These are phyloP conservation scores for Lycium ferocissimum DNA, from an alignment of 257 asterid genomes.

Conservation along the genomic window DNA sequence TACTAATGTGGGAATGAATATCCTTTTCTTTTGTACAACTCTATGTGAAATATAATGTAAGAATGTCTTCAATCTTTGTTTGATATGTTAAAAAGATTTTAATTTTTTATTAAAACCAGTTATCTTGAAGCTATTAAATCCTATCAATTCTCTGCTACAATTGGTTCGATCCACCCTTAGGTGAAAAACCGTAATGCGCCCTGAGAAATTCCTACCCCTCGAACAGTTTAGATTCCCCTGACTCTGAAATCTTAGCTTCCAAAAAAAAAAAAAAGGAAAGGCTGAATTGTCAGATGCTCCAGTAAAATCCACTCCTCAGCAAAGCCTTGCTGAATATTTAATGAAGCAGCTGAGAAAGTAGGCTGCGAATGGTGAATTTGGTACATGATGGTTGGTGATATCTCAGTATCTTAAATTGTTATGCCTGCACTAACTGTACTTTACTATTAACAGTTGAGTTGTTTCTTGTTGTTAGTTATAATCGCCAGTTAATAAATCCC, in stretches of 20 bases:
- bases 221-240: slow-evolving; percentile 30
- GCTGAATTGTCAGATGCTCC: slow-evolving; percentile 54
- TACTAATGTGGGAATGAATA: not conserved
- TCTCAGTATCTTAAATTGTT: not conserved
- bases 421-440: not conserved
- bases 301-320: slow-evolving; percentile 44
- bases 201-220: slow-evolving; percentile 43
- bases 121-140: slow-evolving; percentile 48
- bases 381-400: slow-evolving; percentile 29
- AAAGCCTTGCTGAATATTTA: slow-evolving; percentile 75
- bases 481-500: not conserved
- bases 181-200: not conserved
- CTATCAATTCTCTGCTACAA: slow-evolving; percentile 34
- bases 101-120: slow-evolving; percentile 45
- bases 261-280: not conserved
- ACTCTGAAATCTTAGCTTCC: too few relatives aligned
- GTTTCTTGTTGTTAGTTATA: not conserved
- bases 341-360: slow-evolving; percentile 43
- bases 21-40: not conserved
- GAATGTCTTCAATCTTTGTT: not conserved
- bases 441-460: not conserved
- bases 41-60: not conserved
- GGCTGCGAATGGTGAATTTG: slow-evolving; percentile 34
- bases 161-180: slow-evolving; percentile 47
- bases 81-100: not conserved